These are phyloP conservation scores for Naganishia sp. DNA, from an alignment of 1,284 basidiomycete genomes.

Conservation along the genomic window DNA sequence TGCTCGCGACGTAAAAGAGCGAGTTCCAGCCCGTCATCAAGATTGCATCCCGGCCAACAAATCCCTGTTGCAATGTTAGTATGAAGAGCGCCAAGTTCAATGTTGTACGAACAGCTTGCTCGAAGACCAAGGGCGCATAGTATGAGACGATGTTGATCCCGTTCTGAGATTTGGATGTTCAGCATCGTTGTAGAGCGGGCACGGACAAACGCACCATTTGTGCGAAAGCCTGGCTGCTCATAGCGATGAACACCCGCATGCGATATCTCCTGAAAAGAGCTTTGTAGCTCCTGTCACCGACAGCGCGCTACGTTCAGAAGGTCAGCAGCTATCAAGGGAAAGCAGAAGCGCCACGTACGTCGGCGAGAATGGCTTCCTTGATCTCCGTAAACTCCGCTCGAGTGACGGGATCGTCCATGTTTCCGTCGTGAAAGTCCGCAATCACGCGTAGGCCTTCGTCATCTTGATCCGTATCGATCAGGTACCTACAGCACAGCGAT, in stretches of 20 bases:
- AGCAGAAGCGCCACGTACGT: slow-evolving; percentile 59
- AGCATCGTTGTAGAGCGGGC: no score
- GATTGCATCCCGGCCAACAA: slow-evolving; percentile 94
- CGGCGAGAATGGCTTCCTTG: slow-evolving; percentile 78
- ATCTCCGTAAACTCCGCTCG: slow-evolving; percentile 89
- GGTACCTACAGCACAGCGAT: slow-evolving; percentile 64
- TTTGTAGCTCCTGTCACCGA: slow-evolving; percentile 78
- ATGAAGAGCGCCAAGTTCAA: background rate
- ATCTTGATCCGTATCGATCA: slow-evolving; percentile 87
- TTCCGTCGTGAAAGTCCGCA: slow-evolving; percentile 84
- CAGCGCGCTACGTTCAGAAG: slow-evolving; percentile 57
- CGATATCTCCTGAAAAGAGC: slow-evolving; percentile 88
- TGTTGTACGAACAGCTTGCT: slow-evolving; percentile 57
- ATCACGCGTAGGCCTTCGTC: slow-evolving; percentile 83
- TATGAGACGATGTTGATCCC: slow-evolving; percentile 91
- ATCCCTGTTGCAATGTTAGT: slow-evolving; percentile 58
- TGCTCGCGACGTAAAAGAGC: slow-evolving; percentile 79
- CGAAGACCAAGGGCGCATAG: slow-evolving; percentile 83
- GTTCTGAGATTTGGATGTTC: slow-evolving; percentile 59
- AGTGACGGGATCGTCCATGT: slow-evolving; percentile 71
- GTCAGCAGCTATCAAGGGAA: background rate
- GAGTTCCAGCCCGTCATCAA: slow-evolving; percentile 97
- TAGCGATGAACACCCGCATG: slow-evolving; percentile 87
- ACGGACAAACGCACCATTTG: slow-evolving; percentile 67
- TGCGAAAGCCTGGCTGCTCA: slow-evolving; percentile 95